Conservation (phyloP, 2,329 filamentous ascomycete species). For the Talaromyces sp. region DNA sequence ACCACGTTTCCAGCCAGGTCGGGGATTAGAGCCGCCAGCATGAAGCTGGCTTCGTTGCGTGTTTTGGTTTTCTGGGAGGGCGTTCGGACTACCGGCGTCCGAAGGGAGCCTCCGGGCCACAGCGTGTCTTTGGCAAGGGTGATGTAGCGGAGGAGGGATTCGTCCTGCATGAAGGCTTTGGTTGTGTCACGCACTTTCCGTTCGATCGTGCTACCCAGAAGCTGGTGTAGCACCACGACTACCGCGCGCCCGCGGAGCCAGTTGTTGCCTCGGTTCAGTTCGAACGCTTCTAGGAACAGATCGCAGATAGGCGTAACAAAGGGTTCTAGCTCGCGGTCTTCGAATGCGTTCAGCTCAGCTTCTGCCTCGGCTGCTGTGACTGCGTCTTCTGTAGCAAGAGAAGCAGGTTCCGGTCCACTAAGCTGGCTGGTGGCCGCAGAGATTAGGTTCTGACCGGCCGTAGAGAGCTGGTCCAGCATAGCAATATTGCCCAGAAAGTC, state of each 20-base stretch:
- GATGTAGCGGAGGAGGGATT: conserved; percentile 71
- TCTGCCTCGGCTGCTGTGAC: conserved; percentile 68
- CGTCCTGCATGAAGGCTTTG: conserved; percentile 67
- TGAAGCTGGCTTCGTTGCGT: conserved; percentile 77
- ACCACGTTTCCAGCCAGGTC: conserved; percentile 92
- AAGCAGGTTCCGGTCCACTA: conserved; percentile 40
- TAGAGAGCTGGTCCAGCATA: conserved; percentile 86
- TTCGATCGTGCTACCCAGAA: conserved; percentile 93
- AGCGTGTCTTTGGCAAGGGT: conserved; percentile 65
- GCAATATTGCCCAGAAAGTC: conserved; percentile 95
- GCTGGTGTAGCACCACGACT: conserved; percentile 90
- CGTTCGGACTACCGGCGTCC: conserved; percentile 53
- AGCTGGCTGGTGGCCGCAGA: conserved; percentile 48
- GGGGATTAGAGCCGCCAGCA: conserved; percentile 83
- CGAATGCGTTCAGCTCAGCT: conserved; percentile 88
- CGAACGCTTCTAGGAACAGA: conserved; percentile 92
- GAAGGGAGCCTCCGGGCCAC: conserved; percentile 61
- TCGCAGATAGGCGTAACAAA: conserved; percentile 99
- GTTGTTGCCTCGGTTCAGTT: conserved; percentile 89
- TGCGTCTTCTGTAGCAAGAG: conserved; percentile 40
- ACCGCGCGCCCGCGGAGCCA: conserved; percentile 95
- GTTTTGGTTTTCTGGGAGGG: conserved; percentile 70
- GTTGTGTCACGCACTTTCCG: conserved; percentile 86
- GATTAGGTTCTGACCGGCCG: conserved; percentile 80
- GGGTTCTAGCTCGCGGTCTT: conserved; percentile 80